Percentiles rank a stretch among this genome's conserved stretches.
These are phyloP conservation scores for Penicillium sp. DNA, from an alignment of 2,329 filamentous ascomycete genomes.

Conservation along the genomic window DNA sequence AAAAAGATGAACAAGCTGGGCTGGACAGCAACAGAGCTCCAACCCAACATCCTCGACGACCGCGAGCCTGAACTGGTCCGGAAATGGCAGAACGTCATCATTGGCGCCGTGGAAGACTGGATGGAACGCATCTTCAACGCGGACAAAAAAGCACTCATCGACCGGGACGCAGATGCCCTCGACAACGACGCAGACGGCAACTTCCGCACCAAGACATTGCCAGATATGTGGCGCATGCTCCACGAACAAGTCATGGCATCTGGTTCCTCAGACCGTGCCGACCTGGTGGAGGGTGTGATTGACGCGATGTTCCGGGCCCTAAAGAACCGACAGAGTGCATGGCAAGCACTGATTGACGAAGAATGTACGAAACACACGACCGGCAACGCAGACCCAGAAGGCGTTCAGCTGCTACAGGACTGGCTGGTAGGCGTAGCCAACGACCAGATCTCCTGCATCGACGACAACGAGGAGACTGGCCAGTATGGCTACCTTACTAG, in stretches of 20 bases:
- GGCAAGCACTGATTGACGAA: slow-evolving; percentile 83
- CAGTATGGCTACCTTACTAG: slow-evolving; percentile 77
- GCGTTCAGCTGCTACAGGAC: slow-evolving; percentile 71
- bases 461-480: slow-evolving; percentile 74
- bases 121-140: slow-evolving; percentile 86
- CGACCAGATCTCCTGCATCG: slow-evolving; percentile 97
- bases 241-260: slow-evolving; percentile 86
- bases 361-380: slow-evolving; percentile 72
- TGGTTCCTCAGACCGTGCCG: slow-evolving; percentile 75
- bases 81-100: slow-evolving; percentile 92
- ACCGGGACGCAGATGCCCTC: slow-evolving; percentile 73
- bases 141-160: slow-evolving; percentile 75
- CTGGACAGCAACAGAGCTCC: slow-evolving; percentile 69
- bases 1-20: slow-evolving; percentile 91
- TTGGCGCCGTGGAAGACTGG: slow-evolving; percentile 94
- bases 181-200: slow-evolving; percentile 85
- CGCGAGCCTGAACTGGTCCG: slow-evolving; percentile 85
- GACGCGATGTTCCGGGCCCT: slow-evolving; percentile 93
- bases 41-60: slow-evolving; percentile 84
- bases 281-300: slow-evolving; percentile 91
- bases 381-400: slow-evolving; percentile 54
- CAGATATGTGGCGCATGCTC: slow-evolving; percentile 97
- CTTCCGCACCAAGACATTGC: slow-evolving; percentile 85
- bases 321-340: slow-evolving; percentile 74
- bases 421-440: slow-evolving; percentile 97